Conservation (phyloP, 2,329 filamentous ascomycete species). For the Raffaelea deltoideospora region DNA sequence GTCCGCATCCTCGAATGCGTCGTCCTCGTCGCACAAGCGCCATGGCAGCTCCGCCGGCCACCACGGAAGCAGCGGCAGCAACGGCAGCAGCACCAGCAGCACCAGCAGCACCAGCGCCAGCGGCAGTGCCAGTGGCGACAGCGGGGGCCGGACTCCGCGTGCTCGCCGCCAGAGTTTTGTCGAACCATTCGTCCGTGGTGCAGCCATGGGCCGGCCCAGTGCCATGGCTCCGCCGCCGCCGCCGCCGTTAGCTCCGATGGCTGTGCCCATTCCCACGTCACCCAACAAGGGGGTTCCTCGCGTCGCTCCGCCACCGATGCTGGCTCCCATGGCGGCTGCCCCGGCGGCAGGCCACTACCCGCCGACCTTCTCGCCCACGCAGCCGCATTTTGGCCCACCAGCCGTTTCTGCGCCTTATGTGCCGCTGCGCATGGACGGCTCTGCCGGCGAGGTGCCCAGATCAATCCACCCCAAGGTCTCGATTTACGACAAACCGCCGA, state of each 20-base stretch:
- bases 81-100: constrained; percentile 1
- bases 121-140: constrained; percentile 3
- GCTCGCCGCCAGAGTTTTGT: constrained; percentile 11
- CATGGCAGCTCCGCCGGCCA: constrained; percentile 1
- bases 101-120: constrained; percentile 1
- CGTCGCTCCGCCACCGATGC: neutral
- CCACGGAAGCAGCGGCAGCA: neutral
- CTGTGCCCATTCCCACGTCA: neutral
- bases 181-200: constrained; percentile 1
- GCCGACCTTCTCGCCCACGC: neutral
- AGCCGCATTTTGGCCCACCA: neutral
- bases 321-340: neutral
- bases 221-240: no score
- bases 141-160: constrained; percentile 11
- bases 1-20: constrained; percentile 2
- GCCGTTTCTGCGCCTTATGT: neutral
- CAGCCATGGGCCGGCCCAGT: neutral
- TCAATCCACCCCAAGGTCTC: neutral
- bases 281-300: neutral
- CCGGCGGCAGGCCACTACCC: no score
- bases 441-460: neutral
- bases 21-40: constrained; percentile 3
- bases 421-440: neutral
- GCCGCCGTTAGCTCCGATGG: no score
- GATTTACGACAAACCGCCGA: neutral